Base-by-base conservation (phyloP, 2,329 filamentous ascomycete genomes). In the Monosporascus sp. region DNA sequence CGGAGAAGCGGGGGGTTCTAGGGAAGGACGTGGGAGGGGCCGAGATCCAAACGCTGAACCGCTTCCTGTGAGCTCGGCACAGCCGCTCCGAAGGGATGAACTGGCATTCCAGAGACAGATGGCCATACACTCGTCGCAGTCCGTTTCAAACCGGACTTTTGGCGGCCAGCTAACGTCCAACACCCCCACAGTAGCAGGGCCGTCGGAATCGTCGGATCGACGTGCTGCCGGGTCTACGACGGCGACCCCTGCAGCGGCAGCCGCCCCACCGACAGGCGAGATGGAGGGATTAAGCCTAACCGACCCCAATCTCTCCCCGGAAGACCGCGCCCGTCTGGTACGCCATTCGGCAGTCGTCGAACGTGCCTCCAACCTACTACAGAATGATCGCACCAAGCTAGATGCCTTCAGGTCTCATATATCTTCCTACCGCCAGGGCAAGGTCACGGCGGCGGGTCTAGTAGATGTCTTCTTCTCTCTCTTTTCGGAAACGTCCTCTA, bases 81-180 rank as follows among this genome's bases (percentile, higher is more conserved):
- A 94, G 60, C 86, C 91, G 1, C 69, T 97, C 66, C 83, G 89
- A 48, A 79, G 94, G 66, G 94, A 95, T 59, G 91, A 97, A 70
- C 75, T 96, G 51, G 93, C 94, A 2, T 96, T 91, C 69, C 93
- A 97, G 66, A 81, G 94, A 49, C 91, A 96, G 65, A 85, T 96
- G 78, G 92, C 91, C 41, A 91, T 97, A 49, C 91, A 96, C 62
- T 92, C 86, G 49, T 87, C 91, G 1, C 91, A 95, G 65, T 90
- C 91, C 0, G 81, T 90, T 0, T 84, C 89, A 0, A 86, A 83
- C 45, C 83, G 91, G 44, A 91, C 85, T 3, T 97, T 97, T 73
- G 91, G 92, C 44, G 91, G 91, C 7, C 87, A 91, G 63, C 80
- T 96, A 49, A 90, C 87, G n/a, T 69, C 79, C 20, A 66, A 71